Percentiles rank a stretch among this genome's conserved stretches.
phyloP scores from a whole-genome alignment of 1,284 basidiomycete genomes.

The Malassezia nana region DNA sequence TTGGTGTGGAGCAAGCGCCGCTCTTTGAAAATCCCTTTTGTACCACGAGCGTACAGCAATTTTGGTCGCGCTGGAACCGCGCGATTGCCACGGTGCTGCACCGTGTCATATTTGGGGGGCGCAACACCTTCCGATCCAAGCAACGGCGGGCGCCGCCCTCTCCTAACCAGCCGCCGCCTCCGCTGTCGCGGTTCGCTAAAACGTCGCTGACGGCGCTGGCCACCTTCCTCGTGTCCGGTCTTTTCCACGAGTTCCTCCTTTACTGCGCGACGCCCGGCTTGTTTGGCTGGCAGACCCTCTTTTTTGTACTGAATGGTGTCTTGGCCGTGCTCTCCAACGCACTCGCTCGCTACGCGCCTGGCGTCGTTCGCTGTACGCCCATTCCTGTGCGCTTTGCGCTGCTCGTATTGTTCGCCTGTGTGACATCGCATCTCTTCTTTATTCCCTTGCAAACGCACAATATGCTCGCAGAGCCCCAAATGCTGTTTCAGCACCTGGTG shows the following conservation, averaged over 20 bases:
- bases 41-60: conserved; percentile 43
- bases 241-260: conserved; percentile 45
- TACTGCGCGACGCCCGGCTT: conserved; percentile 21
- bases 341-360: conserved; percentile 33
- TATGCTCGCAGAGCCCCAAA: conserved; percentile 41
- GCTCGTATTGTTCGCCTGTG: conserved; percentile 31
- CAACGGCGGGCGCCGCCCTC: conserved; percentile 18
- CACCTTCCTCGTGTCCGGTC: conserved; percentile 42
- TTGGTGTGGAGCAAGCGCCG: conserved; percentile 42
- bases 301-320: conserved; percentile 42
- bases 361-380: conserved; percentile 33
- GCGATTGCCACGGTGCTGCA: conserved; percentile 45
- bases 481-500: conserved; percentile 17
- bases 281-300: conserved; percentile 42
- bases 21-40: conserved; percentile 46
- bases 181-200: conserved; percentile 25
- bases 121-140: conserved; percentile 23
- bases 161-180: conserved; percentile 20
- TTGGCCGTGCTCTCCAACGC: conserved; percentile 38
- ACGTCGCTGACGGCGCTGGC: conserved; percentile 28
- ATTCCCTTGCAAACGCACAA: conserved; percentile 34
- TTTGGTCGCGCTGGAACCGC: conserved; percentile 48
- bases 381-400: conserved; percentile 24
- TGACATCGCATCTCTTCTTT: conserved; percentile 40
- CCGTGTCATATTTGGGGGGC: conserved; percentile 45